Evolutionary conservation across 208 protist genomes (phyloP).

Genomic region (Vickermania ingenoplastis): DNA sequence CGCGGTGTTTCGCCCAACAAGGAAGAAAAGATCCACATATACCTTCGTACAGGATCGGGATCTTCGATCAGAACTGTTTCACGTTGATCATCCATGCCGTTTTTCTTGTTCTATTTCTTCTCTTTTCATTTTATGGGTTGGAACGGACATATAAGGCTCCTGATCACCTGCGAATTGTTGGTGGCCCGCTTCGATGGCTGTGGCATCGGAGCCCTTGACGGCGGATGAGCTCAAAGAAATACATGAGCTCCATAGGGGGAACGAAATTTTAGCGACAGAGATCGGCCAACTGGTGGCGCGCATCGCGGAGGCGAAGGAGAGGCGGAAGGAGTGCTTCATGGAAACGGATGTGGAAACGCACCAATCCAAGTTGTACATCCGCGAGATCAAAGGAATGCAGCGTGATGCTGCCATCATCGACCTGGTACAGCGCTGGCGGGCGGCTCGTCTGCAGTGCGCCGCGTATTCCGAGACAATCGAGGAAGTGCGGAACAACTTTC

Average conservation of each 20-base stretch:
- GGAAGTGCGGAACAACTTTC: conserved; percentile 52
- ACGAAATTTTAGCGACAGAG: conserved; percentile 25
- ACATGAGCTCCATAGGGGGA: conserved; percentile 32
- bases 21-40: no score
- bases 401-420: conserved; percentile 38
- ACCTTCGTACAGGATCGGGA: no score
- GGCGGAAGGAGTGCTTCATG: conserved; percentile 13
- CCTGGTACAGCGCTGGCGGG: conserved; percentile 27
- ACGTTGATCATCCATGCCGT: no score
- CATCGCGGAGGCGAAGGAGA: not conserved
- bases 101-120: no score
- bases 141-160: no score
- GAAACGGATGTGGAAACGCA: conserved; percentile 19
- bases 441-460: conserved; percentile 35
- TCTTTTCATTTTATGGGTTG: no score
- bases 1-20: no score
- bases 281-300: conserved; percentile 5
- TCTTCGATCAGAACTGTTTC: no score
- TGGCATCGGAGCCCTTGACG: conserved; percentile 5
- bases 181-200: not conserved
- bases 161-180: no score
- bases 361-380: conserved; percentile 17
- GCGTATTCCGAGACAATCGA: conserved; percentile 62
- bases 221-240: conserved; percentile 16
- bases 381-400: conserved; percentile 20